Conservation (phyloP, 2,329 filamentous ascomycete genomes). For the Colletotrichum cordylinicola region DNA sequence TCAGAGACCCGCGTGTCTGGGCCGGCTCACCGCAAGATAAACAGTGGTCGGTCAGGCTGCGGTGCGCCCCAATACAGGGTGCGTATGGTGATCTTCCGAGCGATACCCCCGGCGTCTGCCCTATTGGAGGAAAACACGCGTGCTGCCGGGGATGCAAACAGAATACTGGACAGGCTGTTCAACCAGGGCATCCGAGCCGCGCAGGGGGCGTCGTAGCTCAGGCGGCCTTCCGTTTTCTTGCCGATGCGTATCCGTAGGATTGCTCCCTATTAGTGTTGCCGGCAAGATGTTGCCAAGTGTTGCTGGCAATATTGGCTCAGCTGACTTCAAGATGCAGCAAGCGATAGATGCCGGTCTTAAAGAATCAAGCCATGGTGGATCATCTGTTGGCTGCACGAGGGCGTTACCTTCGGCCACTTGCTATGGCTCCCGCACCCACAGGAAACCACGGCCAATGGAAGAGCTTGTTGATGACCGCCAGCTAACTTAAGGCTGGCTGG, state of each 20-base stretch:
- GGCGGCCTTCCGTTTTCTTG: not conserved
- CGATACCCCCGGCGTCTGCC: not conserved
- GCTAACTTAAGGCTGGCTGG: not conserved
- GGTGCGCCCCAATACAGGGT: not conserved
- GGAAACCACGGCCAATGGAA: not conserved
- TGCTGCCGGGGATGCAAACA: not conserved
- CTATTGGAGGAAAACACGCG: slow-evolving; percentile 8
- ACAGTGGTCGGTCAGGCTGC: not conserved
- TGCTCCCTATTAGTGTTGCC: not conserved
- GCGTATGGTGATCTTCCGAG: slow-evolving; percentile 18
- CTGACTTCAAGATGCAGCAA: not conserved
- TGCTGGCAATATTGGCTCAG: not conserved
- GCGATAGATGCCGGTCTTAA: not conserved
- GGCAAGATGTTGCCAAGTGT: not conserved
- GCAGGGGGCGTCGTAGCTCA: not conserved
- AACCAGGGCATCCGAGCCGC: not conserved
- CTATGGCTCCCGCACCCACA: not conserved
- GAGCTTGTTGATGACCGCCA: not conserved
- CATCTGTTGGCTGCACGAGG: not conserved
- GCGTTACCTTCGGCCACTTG: not conserved
- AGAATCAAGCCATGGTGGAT: not conserved
- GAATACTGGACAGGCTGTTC: not conserved
- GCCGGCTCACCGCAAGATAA: slow-evolving; percentile 10
- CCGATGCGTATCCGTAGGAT: not conserved
- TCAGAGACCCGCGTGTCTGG: not conserved